Base-by-base conservation (phyloP, 2,329 filamentous ascomycete genomes). In the Microcyclospora pomicola region DNA sequence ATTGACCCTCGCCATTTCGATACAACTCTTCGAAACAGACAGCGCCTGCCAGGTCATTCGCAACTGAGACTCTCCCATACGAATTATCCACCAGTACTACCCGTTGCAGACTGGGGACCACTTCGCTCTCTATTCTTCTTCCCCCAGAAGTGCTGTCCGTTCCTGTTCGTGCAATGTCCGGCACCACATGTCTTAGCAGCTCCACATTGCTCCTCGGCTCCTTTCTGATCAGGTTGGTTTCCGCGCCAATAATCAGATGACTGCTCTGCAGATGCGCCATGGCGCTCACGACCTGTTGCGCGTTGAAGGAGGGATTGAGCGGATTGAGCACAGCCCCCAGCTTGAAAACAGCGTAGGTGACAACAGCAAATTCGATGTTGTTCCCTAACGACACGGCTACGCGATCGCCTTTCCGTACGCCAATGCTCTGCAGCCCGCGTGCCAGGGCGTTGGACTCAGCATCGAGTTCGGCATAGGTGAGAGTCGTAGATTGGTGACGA, bases 311-410 rank as follows among this genome's bases (percentile, higher is more conserved):
- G 14, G 87, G 88, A 58, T 98, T 96, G 15, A 96, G 64, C 0
- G 88, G 91, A n/a, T 93, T 75, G 44, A 96, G 67, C 36, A 96
- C 75, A 15, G 84, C 88, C n/a, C 91, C 91, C 9, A 96, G 71
- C 61, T 96, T 96, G 67, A 88, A 94, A 38, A 91, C 60, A 1
- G 87, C 87, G 61, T 96, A 96, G 5, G 81, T 88, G 14, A 91
- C 71, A 35, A 80, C 78, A 2, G 83, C 84, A 56, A 84, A 88
- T 59, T 94, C 86, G 49, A 80, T 66, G 31, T 77, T 79, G 60
- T 94, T 96, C 12, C 88, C 88, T 36, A 95, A 64, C 42, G 80
- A 88, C 16, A 95, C 76, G 11, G 83, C 87, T 9, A 96, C 82
- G 27, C 85, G 72, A 55, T 92, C 80, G 5, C 85, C 86, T 53